A percentile compares a stretch with the other conserved stretches of the same genome.
Conservation (phyloP, 2,329 filamentous ascomycete genomes). For the Ophiocordyceps camponoti-leonardi region DNA sequence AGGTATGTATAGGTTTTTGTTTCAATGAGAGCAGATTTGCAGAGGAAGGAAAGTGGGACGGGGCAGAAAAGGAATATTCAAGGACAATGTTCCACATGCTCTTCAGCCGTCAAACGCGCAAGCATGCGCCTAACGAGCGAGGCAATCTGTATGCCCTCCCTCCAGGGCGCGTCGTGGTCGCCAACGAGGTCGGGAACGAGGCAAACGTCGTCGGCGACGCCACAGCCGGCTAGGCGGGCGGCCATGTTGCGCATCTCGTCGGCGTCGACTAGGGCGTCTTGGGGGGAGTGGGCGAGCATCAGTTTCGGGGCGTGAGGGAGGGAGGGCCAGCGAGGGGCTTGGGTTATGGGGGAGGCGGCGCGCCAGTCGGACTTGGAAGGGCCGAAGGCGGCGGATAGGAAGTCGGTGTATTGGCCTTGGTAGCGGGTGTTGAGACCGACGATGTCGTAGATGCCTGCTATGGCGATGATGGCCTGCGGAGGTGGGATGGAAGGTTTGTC, state of each 20-base stretch:
- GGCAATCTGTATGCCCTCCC: conserved; percentile 39
- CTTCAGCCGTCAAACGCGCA: background rate
- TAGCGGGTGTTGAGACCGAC: conserved; percentile 30
- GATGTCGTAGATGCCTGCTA: conserved; percentile 53
- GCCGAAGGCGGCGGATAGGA: conserved; percentile 46
- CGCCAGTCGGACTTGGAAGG: conserved; percentile 30
- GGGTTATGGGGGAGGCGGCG: conserved; percentile 33
- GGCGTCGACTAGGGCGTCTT: conserved; percentile 34
- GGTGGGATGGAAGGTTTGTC: conserved; percentile 12
- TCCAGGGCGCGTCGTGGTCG: conserved; percentile 47
- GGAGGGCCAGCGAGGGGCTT: conserved; percentile 23
- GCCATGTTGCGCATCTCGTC: conserved; percentile 42
- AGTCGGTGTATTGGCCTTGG: conserved; percentile 31
- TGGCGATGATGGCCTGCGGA: conserved; percentile 37
- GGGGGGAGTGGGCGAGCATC: conserved; percentile 26
- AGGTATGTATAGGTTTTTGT: too few species aligned
- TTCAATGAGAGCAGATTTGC: too few species aligned
- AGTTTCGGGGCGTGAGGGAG: conserved; percentile 12
- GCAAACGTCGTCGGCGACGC: conserved; percentile 10
- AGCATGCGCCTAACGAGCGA: conserved; percentile 18
- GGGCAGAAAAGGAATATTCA: too few species aligned
- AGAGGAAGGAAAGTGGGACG: too few species aligned
- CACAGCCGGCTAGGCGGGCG: conserved; percentile 21
- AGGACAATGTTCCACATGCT: too few species aligned
- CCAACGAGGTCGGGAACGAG: conserved; percentile 28